These are phyloP conservation scores for Mortierella sp. DNA, from an alignment of 371 early-diverging fungal species.

Conservation along the genomic window DNA sequence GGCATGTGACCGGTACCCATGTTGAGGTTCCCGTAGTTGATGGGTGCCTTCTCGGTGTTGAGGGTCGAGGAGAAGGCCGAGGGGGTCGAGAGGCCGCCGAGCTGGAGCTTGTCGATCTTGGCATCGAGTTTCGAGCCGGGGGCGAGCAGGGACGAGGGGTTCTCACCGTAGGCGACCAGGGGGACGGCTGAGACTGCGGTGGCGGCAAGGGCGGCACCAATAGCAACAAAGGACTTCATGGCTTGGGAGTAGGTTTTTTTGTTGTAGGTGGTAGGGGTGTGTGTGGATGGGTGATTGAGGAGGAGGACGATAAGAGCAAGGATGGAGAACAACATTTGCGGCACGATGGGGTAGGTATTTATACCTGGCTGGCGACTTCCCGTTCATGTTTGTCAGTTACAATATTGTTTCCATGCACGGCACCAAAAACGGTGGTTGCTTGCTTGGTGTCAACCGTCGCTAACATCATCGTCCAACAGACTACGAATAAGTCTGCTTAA, in stretches of 20 bases:
- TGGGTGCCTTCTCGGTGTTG: constrained; percentile 39
- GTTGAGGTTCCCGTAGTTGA: constrained; percentile 54
- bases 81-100: constrained; percentile 37
- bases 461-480: not conserved
- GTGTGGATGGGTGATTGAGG: not conserved
- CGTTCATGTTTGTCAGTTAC: too few relatives aligned
- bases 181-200: constrained; percentile 25
- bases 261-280: not conserved
- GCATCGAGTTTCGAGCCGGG: constrained; percentile 15
- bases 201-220: constrained; percentile 28
- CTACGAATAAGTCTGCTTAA: not conserved
- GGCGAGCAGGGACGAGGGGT: not conserved
- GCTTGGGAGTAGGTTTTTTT: not conserved
- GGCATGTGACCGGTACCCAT: constrained; percentile 52
- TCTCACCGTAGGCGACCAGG: constrained; percentile 16
- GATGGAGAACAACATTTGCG: not conserved
- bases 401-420: too few relatives aligned
- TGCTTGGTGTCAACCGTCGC: not conserved
- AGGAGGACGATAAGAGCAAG: not conserved
- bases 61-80: constrained; percentile 27
- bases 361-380: not conserved
- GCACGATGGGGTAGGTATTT: not conserved
- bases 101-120: constrained; percentile 21
- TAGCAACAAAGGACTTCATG: constrained; percentile 38
- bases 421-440: not conserved